Evolutionary conservation across 768 basidiomycete species (phyloP).

Genomic region (Hortiboletus flavorubellus): DNA sequence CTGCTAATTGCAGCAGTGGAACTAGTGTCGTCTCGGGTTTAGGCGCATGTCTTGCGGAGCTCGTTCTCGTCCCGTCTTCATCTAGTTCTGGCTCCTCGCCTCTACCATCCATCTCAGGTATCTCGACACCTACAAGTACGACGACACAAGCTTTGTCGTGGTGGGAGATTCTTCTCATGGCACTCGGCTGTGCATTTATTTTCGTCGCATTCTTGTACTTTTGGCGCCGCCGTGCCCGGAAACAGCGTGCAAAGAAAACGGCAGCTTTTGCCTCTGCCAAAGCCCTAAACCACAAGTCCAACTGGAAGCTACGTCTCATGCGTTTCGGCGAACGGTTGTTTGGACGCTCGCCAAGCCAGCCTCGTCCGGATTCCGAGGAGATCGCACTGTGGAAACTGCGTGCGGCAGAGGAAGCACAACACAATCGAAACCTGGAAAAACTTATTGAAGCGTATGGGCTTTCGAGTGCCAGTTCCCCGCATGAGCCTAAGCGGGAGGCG

Average conservation of each 20-base stretch:
- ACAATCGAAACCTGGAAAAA: conserved; percentile 49
- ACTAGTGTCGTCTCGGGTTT: conserved; percentile 62
- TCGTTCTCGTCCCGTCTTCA: conserved; percentile 54
- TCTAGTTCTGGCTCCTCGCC: conserved; percentile 35
- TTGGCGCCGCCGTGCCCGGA: conserved; percentile 69
- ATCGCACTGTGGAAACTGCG: conserved; percentile 49
- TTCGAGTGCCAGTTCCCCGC: conserved; percentile 39
- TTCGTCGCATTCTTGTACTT: conserved; percentile 61
- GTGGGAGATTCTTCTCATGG: conserved; percentile 87
- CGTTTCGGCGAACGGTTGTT: conserved; percentile 60
- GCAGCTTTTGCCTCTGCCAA: conserved; percentile 61
- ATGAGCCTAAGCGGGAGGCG: conserved; percentile 24
- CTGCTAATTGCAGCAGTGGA: conserved; percentile 56
- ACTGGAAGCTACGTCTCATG: conserved; percentile 55
- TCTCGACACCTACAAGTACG: conserved; percentile 47
- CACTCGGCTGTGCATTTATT: conserved; percentile 77
- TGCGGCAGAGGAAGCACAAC: conserved; percentile 48
- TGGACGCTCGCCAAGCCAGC: conserved; percentile 37
- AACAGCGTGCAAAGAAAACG: conserved; percentile 64
- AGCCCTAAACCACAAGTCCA: conserved; percentile 42
- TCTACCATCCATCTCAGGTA: conserved; percentile 56
- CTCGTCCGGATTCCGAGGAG: conserved; percentile 39
- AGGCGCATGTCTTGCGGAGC: conserved; percentile 76
- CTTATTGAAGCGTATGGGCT: conserved; percentile 47
- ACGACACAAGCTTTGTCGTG: conserved; percentile 49